Percentiles rank a stretch among this genome's conserved stretches.
These are phyloP conservation scores for Leccinum uliginosum DNA, from an alignment of 768 basidiomycete genomes.

Conservation along the genomic window DNA sequence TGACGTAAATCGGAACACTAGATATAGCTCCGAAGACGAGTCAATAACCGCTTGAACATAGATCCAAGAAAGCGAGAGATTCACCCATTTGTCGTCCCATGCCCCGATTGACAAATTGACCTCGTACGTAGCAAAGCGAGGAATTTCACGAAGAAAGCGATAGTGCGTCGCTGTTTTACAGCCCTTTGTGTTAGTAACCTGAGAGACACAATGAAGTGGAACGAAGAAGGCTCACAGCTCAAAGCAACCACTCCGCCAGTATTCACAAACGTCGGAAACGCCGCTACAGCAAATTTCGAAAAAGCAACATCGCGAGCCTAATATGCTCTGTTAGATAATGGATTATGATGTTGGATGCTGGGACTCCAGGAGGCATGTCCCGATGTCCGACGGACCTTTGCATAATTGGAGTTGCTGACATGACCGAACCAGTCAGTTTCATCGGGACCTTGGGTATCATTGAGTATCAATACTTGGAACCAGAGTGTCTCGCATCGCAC, in stretches of 20 bases:
- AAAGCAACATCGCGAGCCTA: constrained; percentile 15
- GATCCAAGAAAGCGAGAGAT: background rate
- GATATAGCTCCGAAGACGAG: constrained; percentile 9
- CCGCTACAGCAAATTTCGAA: constrained; percentile 5
- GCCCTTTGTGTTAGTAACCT: background rate
- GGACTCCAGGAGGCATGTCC: background rate
- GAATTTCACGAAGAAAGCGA: constrained; percentile 16
- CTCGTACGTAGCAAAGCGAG: constrained; percentile 13
- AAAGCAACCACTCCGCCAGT: constrained; percentile 7
- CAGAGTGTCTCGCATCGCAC: background rate
- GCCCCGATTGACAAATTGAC: constrained; percentile 12
- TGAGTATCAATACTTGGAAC: constrained; percentile 1
- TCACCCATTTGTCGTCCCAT: constrained; percentile 19
- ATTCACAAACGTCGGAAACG: constrained; percentile 12
- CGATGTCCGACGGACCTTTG: constrained; percentile 3
- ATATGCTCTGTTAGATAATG: background rate
- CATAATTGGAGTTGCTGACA: constrained; percentile 14
- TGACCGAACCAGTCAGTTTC: constrained; percentile 18
- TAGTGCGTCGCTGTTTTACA: constrained; percentile 10
- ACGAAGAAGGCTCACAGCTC: background rate
- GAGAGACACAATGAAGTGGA: background rate
- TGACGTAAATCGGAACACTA: constrained; percentile 13
- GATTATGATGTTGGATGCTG: no score
- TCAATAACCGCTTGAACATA: background rate
- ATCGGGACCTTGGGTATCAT: constrained; percentile 9